These are phyloP conservation scores for Singerocomus inundabilis DNA, from an alignment of 1,284 basidiomycete species.

Conservation along the genomic window DNA sequence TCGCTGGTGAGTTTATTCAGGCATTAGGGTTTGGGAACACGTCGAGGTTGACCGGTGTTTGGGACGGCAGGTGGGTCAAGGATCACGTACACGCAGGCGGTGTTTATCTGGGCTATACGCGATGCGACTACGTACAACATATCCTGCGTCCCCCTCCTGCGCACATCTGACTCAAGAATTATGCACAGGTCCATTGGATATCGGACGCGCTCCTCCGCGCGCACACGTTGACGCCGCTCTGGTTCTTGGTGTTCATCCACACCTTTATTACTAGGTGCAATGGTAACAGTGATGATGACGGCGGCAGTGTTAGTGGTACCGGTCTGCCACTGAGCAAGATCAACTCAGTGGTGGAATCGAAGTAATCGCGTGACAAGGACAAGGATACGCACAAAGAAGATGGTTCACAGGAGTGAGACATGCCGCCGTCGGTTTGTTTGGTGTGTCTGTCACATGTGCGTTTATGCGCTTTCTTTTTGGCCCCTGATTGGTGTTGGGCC, in stretches of 20 bases:
- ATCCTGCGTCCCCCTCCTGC: background rate
- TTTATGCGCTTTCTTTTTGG: background rate
- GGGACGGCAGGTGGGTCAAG: constrained; percentile 45
- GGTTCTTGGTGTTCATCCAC: constrained; percentile 33
- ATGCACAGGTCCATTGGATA: constrained; percentile 37
- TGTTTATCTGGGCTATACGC: constrained; percentile 42
- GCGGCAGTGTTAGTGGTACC: constrained; percentile 7
- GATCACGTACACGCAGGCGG: constrained; percentile 37
- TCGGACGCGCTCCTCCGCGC: constrained; percentile 30
- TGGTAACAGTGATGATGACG: too few species aligned
- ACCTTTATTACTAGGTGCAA: constrained; percentile 36
- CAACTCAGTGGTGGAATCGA: too few species aligned
- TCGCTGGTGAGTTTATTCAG: constrained; percentile 40
- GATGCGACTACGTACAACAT: constrained; percentile 31
- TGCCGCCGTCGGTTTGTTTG: too few species aligned
- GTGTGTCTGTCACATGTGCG: constrained; percentile 29
- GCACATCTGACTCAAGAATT: constrained; percentile 4
- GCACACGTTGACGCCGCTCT: constrained; percentile 20
- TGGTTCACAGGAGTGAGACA: too few species aligned
- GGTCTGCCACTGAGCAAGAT: constrained; percentile 20
- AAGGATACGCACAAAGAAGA: too few species aligned
- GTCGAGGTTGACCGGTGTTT: background rate
- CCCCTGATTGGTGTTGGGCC: too few species aligned
- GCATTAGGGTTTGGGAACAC: too few species aligned
- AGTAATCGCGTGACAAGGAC: too few species aligned